Evolutionary conservation across 73 alveolate genomes (phyloP).

Genomic region (Tetrahymena malaccensis): DNA sequence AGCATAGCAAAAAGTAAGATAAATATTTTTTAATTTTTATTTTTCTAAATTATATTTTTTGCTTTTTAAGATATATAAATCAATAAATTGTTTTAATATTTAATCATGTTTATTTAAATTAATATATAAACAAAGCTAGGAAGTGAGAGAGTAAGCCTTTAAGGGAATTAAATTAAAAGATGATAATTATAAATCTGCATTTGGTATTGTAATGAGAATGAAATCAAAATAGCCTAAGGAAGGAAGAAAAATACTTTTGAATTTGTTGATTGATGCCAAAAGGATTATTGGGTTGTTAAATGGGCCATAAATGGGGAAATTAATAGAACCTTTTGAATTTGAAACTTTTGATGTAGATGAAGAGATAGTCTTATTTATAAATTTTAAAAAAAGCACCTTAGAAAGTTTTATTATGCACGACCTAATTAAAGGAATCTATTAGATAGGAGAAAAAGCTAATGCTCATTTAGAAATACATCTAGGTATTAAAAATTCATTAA

Average conservation of each 20-base stretch:
- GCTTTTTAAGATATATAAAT: too few species aligned
- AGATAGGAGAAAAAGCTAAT: background rate
- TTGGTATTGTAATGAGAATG: background rate
- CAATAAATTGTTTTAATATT: background rate
- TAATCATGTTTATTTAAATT: background rate
- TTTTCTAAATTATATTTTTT: too few species aligned
- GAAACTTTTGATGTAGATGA: background rate
- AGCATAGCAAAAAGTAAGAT: background rate
- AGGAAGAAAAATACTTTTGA: background rate
- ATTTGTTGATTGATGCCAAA: background rate
- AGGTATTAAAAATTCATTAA: background rate
- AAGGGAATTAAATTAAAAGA: background rate
- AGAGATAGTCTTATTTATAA: background rate
- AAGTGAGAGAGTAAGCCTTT: background rate
- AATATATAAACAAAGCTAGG: slow-evolving; percentile 2
- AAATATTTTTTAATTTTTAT: too few species aligned
- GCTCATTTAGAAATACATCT: background rate
- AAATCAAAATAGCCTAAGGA: background rate
- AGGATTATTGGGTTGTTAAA: background rate
- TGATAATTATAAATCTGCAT: background rate
- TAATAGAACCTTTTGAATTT: background rate
- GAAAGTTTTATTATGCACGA: background rate
- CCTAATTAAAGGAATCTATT: background rate
- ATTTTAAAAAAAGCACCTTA: background rate
- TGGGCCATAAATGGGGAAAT: background rate